phyloP scores from a whole-genome alignment of 345 rosid species.

The Murraya paniculata region DNA sequence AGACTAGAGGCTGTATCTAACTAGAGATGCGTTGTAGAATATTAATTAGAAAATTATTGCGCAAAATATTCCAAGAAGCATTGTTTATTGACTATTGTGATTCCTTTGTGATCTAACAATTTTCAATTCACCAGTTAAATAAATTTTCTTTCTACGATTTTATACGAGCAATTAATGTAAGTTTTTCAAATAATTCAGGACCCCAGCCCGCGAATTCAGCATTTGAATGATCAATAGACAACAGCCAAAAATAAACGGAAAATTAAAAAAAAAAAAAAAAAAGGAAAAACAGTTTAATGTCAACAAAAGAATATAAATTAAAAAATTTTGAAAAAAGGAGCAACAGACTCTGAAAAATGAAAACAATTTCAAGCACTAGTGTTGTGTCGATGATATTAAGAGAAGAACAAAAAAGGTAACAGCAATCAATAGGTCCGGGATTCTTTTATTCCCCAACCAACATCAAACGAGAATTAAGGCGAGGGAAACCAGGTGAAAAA shows the following conservation, averaged over 20 bases:
- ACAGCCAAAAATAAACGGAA: not conserved
- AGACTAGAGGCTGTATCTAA: not conserved
- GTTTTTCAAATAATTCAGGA: not conserved
- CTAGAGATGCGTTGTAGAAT: not conserved
- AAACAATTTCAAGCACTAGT: not conserved
- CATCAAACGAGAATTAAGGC: not conserved
- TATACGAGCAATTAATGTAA: not conserved
- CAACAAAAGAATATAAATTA: no score
- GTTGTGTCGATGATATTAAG: not conserved
- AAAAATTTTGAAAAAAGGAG: no score
- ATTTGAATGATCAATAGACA: not conserved
- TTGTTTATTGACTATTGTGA: not conserved
- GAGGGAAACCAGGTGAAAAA: not conserved
- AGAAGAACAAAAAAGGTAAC: not conserved
- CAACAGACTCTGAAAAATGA: no score
- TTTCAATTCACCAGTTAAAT: no score
- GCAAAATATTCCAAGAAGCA: not conserved
- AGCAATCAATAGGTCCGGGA: conserved; percentile 6
- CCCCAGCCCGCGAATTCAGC: not conserved
- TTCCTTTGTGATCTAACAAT: no score
- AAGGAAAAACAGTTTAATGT: not conserved
- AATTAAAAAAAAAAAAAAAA: no score
- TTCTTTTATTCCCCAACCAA: not conserved
- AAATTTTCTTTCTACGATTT: not conserved
- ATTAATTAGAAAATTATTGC: not conserved